phyloP scores from a whole-genome alignment of 768 basidiomycete genomes.

The Trametes coccinea region DNA sequence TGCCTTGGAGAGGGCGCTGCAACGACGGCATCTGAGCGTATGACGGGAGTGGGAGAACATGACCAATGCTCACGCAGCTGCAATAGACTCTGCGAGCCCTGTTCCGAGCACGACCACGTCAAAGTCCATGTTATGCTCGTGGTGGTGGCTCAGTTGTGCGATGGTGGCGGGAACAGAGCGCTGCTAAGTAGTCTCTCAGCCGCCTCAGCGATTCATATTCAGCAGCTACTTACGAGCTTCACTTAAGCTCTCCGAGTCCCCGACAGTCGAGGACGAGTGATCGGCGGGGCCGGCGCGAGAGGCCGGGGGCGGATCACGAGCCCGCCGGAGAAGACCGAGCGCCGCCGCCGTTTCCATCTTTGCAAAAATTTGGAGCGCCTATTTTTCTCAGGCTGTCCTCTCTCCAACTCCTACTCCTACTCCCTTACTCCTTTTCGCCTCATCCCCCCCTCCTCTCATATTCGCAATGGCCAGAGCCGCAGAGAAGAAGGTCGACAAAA shows the following conservation, averaged over 20 bases:
- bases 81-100: conserved; percentile 82
- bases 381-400: conserved; percentile 20
- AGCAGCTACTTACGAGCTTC: too few relatives aligned
- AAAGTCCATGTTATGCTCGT: conserved; percentile 43
- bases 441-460: conserved; percentile 8
- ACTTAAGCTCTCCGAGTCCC: too few relatives aligned
- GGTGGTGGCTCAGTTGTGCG: not conserved
- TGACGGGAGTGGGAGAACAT: conserved; percentile 16
- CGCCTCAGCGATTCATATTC: too few relatives aligned
- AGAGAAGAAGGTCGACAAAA: conserved; percentile 40
- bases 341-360: conserved; percentile 14
- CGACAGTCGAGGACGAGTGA: not conserved
- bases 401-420: conserved; percentile 13
- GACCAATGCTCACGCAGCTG: conserved; percentile 72
- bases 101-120: conserved; percentile 75
- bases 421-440: conserved; percentile 8
- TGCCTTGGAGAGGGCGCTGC: conserved; percentile 84
- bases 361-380: conserved; percentile 25
- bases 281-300: conserved; percentile 2
- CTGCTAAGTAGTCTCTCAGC: not conserved
- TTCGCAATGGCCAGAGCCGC: conserved; percentile 40
- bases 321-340: not conserved
- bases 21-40: conserved; percentile 17
- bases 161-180: not conserved
- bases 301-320: conserved; percentile 1